Base-by-base conservation (phyloP, 805 yeast genomes). In the Starmera dryadoides region DNA sequence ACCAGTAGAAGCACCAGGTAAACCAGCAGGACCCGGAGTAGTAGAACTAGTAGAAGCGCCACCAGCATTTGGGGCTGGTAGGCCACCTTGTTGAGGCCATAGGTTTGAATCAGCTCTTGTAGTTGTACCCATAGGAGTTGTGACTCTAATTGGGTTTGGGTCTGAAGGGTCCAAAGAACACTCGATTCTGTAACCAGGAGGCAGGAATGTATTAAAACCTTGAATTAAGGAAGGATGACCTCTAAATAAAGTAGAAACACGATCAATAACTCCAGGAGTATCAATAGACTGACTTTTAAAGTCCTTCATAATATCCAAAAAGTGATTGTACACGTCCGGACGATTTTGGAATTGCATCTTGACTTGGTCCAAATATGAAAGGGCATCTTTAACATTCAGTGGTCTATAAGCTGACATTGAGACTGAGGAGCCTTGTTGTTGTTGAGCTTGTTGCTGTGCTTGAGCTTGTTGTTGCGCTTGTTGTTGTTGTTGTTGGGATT, bases 291-390 rank as follows among this genome's bases (percentile, higher is more conserved):
- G 97, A 39, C 94, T 82, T 68, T 94, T 94, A 68, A 93, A 94
- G 58, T 94, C 99, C 67, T 94, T 94, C 99, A 93, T 93, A 47
- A 93, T 91, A 58, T 93, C 99, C 55, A 93, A 71, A 55, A 94
- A 93, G 60, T 86, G 88, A 62, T 93, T 93, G 69, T 93, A 93
- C 33, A 93, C 95, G 53, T 89, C 97, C 0, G 98, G 94, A 63
- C 91, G 95, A 48, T 80, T 75, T 60, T 77, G 83, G 63, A 93
- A 93, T 59, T 89, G 97, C 36, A 82, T 75, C 62, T 93, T 93
- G 38, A 93, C 98, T 63, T 89, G 96, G 58, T 94, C 98, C 49
- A 93, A 73, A 57, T 94, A 93, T 9, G 96, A 80, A 48, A 93
- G 69, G 6, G 99, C 99, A 62, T 93, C 99, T 58, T 86, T 87